A percentile compares a stretch with the other conserved stretches of the same genome.
These are phyloP conservation scores for Sporobolomyces pararoseus DNA, from an alignment of 768 basidiomycete species.

Conservation along the genomic window DNA sequence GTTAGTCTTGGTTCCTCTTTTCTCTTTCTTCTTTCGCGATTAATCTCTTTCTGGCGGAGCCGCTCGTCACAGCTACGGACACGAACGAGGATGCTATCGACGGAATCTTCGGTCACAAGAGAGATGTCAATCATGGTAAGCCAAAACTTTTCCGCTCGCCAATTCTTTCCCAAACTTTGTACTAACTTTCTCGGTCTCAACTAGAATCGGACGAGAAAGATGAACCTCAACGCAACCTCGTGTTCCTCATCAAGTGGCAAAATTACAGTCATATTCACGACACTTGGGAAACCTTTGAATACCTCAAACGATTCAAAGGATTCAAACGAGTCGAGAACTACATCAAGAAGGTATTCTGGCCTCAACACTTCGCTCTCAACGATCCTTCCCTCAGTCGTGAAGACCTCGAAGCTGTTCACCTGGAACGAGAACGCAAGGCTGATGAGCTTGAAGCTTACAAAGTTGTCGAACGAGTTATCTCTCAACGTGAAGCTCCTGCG, in stretches of 20 bases:
- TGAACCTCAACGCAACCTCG: conserved; percentile 40
- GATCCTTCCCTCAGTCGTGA: conserved; percentile 70
- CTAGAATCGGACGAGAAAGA: conserved; percentile 24
- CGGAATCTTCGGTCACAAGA: conserved; percentile 75
- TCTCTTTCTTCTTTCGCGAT: not conserved
- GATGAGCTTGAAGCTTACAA: conserved; percentile 88
- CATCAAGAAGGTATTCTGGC: conserved; percentile 77
- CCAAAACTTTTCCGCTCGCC: conserved; percentile 48
- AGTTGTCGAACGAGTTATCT: conserved; percentile 83
- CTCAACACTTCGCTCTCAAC: conserved; percentile 64
- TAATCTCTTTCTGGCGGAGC: not conserved
- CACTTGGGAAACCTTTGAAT: conserved; percentile 97
- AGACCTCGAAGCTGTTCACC: conserved; percentile 79
- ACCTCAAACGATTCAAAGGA: conserved; percentile 89
- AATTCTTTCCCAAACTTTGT: not conserved
- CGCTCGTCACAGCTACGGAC: not conserved
- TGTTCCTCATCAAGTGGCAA: conserved; percentile 99
- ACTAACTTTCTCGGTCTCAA: conserved; percentile 58
- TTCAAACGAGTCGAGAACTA: conserved; percentile 98
- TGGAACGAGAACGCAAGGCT: conserved; percentile 85
- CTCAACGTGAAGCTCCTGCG: conserved; percentile 60
- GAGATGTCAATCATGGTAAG: conserved; percentile 69
- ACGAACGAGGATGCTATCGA: conserved; percentile 70
- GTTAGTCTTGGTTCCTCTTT: too few species aligned
- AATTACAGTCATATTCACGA: conserved; percentile 96